Evolutionary conservation across 345 rosid genomes (phyloP).

Genomic region (Eutrema heterophyllum): DNA sequence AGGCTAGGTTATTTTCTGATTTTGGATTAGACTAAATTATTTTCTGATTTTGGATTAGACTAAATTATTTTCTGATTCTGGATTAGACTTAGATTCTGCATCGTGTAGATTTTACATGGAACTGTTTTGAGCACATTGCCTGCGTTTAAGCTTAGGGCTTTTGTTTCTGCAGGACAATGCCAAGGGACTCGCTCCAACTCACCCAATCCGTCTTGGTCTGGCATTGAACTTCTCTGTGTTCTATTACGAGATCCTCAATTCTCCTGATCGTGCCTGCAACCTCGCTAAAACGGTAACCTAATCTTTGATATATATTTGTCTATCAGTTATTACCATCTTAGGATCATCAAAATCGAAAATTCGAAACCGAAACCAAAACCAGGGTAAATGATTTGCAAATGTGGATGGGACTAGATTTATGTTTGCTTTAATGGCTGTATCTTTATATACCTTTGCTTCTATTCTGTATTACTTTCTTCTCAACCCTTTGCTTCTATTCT

Average conservation of each 20-base stretch:
- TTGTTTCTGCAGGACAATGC: slow-evolving; percentile 57
- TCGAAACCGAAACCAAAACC: not conserved
- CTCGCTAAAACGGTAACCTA: slow-evolving; percentile 73
- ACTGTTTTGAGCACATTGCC: not conserved
- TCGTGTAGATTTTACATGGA: not conserved
- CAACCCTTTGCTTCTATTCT: not conserved
- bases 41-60: not conserved
- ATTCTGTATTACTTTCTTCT: not conserved
- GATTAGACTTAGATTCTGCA: not conserved
- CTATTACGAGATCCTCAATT: slow-evolving; percentile 79
- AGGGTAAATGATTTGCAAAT: not conserved
- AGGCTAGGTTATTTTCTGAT: not conserved
- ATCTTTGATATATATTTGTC: not conserved
- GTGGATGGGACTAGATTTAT: not conserved
- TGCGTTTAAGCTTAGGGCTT: not conserved
- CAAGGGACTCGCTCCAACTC: slow-evolving; percentile 72
- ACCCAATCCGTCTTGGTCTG: slow-evolving; percentile 80
- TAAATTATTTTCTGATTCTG: too few species aligned
- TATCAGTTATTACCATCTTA: not conserved
- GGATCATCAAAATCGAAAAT: not conserved
- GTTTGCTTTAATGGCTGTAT: not conserved
- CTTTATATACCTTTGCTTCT: not conserved
- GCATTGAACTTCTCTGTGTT: slow-evolving; percentile 88
- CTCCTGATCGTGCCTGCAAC: slow-evolving; percentile 88
- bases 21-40: not conserved